A percentile compares a stretch with the other conserved stretches of the same genome.
These are phyloP conservation scores for Rhizophora apiculata DNA, from an alignment of 345 rosid genomes.

Conservation along the genomic window DNA sequence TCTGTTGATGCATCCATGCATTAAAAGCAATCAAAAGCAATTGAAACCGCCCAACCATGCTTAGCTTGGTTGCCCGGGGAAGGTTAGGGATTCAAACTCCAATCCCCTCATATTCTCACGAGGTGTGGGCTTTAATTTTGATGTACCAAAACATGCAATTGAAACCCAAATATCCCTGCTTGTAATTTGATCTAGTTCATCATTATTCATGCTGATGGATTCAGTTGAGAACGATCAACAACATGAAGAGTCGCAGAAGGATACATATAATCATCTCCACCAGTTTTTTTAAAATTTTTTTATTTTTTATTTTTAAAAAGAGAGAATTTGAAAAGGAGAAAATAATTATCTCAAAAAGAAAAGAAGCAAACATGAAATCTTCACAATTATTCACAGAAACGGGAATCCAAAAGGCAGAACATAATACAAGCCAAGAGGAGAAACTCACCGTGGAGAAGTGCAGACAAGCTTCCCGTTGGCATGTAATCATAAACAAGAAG, in stretches of 20 bases:
- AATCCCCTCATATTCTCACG: no score
- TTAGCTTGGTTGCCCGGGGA: no score
- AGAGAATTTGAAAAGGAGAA: neutral
- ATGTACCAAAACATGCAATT: neutral
- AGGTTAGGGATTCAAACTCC: no score
- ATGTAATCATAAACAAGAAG: slow-evolving; percentile 93
- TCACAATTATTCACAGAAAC: slow-evolving; percentile 6
- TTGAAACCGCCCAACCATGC: no score
- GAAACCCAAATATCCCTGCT: neutral
- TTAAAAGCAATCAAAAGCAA: no score
- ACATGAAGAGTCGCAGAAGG: no score
- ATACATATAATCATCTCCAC: neutral
- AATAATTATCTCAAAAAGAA: neutral
- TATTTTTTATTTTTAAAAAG: no score
- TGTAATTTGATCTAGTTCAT: neutral
- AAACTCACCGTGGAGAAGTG: slow-evolving; percentile 79
- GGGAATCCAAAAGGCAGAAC: slow-evolving; percentile 11
- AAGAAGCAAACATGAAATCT: neutral
- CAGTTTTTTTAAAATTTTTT: no score
- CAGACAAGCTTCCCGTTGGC: slow-evolving; percentile 98
- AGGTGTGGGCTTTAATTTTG: no score
- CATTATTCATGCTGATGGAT: neutral
- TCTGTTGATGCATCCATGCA: neutral
- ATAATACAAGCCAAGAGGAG: neutral
- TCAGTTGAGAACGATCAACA: neutral